phyloP scores from a whole-genome alignment of 345 rosid genomes.

The Aquilaria malaccensis region DNA sequence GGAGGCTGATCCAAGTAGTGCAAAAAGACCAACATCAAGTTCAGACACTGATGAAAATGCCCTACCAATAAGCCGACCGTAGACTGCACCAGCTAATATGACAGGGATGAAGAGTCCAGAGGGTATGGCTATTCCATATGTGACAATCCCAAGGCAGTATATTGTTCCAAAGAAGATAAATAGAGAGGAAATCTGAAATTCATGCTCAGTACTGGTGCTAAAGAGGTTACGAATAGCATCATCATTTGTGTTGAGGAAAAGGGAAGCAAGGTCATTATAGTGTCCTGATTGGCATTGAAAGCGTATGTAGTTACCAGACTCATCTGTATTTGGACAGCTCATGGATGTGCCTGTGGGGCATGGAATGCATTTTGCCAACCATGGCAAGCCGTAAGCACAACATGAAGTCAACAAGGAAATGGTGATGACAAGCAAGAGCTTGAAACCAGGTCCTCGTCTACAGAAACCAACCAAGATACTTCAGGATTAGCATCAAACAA shows the following conservation, averaged over 20 bases:
- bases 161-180: constrained; percentile 50
- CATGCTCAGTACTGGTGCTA: constrained; percentile 32
- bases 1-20: constrained; percentile 70
- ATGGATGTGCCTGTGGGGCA: constrained; percentile 35
- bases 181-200: constrained; percentile 42
- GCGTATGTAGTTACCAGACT: constrained; percentile 48
- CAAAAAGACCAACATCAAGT: constrained; percentile 58
- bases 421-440: constrained; percentile 37
- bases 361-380: constrained; percentile 45
- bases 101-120: constrained; percentile 79
- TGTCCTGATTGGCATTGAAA: constrained; percentile 49
- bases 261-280: constrained; percentile 64
- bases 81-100: constrained; percentile 58
- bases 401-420: constrained; percentile 51
- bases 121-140: constrained; percentile 68
- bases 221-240: constrained; percentile 57
- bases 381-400: constrained; percentile 57
- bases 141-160: constrained; percentile 49
- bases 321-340: constrained; percentile 48
- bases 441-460: constrained; percentile 45
- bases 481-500: constrained; percentile 2
- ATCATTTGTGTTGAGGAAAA: constrained; percentile 55
- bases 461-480: constrained; percentile 4
- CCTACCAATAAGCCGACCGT: constrained; percentile 59
- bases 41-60: constrained; percentile 36